These are phyloP conservation scores for Yarrowia hollandica DNA, from an alignment of 805 yeast species.

Conservation along the genomic window DNA sequence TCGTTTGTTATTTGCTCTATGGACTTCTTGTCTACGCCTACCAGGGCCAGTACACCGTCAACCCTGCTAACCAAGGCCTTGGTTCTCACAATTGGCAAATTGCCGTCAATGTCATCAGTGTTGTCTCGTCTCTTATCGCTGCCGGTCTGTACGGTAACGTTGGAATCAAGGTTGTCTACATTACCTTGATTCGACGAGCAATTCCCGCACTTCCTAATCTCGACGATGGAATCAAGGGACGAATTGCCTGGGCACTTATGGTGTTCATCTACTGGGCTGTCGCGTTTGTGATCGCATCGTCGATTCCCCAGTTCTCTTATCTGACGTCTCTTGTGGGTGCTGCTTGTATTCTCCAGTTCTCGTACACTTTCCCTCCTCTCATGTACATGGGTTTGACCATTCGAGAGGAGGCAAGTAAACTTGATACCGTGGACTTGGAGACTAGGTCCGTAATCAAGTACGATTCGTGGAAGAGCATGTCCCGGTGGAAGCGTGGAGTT, in stretches of 20 bases:
- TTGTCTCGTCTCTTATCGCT: constrained; percentile 46
- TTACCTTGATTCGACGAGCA: constrained; percentile 42
- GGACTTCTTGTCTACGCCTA: constrained; percentile 46
- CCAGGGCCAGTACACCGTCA: constrained; percentile 46
- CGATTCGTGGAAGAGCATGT: constrained; percentile 40
- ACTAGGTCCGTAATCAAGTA: constrained; percentile 15
- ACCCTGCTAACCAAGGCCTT: constrained; percentile 45
- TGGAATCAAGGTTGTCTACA: constrained; percentile 47
- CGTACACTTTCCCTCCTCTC: constrained; percentile 46
- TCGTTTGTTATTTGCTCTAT: constrained; percentile 44
- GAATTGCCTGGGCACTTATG: constrained; percentile 42
- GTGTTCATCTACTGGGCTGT: constrained; percentile 46
- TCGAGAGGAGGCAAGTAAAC: constrained; percentile 16
- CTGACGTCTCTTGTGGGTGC: constrained; percentile 45
- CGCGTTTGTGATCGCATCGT: constrained; percentile 46
- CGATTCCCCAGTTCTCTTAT: constrained; percentile 45
- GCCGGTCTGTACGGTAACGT: constrained; percentile 48
- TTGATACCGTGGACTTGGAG: constrained; percentile 16
- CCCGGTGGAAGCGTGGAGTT: constrained; percentile 44
- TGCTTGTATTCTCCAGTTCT: constrained; percentile 46
- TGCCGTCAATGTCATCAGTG: constrained; percentile 41
- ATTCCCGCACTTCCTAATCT: constrained; percentile 40
- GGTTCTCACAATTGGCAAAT: constrained; percentile 37
- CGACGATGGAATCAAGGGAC: constrained; percentile 39
- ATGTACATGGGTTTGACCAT: constrained; percentile 26